phyloP scores from a whole-genome alignment of 2,329 filamentous ascomycete genomes.

The Botrytis elliptica region DNA sequence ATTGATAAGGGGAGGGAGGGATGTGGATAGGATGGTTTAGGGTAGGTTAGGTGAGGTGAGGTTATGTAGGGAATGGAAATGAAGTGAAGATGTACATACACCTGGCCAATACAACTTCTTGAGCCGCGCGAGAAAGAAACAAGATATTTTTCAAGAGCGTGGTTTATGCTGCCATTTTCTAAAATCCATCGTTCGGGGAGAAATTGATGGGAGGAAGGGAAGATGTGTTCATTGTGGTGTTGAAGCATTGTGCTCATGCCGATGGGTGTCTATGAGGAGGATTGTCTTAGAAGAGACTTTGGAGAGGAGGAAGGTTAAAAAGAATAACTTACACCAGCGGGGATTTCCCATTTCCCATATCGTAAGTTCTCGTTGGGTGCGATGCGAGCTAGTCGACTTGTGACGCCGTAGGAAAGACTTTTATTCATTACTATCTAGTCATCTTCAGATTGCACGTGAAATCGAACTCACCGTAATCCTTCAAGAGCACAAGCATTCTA shows the following conservation, averaged over 20 bases:
- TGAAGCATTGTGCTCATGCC: slow-evolving; percentile 30
- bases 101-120: slow-evolving; percentile 32
- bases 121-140: slow-evolving; percentile 29
- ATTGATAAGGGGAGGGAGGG: background rate
- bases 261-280: slow-evolving; percentile 24
- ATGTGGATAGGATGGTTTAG: background rate
- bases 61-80: background rate
- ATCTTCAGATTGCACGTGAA: fast-evolving
- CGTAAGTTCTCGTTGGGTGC: slow-evolving; percentile 22
- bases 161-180: slow-evolving; percentile 31
- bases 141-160: slow-evolving; percentile 25
- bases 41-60: background rate
- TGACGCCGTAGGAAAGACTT: slow-evolving; percentile 26
- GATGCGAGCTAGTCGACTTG: slow-evolving; percentile 24
- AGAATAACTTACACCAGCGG: slow-evolving; percentile 21
- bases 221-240: slow-evolving; percentile 30
- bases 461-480: background rate
- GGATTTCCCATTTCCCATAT: slow-evolving; percentile 26
- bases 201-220: slow-evolving; percentile 26
- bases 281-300: background rate
- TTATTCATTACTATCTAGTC: background rate
- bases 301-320: background rate
- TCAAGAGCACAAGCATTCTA: slow-evolving; percentile 7
- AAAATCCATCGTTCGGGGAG: slow-evolving; percentile 30
- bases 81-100: background rate